These are phyloP conservation scores for Glutinoglossum americanum DNA, from an alignment of 495 filamentous ascomycete species.

Conservation along the genomic window DNA sequence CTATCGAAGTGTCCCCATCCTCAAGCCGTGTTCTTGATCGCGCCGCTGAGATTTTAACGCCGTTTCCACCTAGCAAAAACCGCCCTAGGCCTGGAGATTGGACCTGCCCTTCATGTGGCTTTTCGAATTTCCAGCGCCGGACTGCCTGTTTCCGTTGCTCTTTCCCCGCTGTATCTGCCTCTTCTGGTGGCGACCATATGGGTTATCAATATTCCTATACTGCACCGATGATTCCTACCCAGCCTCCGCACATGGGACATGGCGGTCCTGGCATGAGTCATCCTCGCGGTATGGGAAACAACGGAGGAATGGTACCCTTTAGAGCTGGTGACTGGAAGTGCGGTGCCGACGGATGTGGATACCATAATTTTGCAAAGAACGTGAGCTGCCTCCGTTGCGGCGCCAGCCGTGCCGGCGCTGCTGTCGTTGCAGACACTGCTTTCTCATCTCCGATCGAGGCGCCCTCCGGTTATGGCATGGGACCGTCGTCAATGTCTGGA, in stretches of 20 bases:
- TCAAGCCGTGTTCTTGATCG: slow-evolving; percentile 90
- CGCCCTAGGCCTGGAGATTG: slow-evolving; percentile 91
- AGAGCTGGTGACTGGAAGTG: slow-evolving; percentile 98
- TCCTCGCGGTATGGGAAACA: slow-evolving; percentile 48
- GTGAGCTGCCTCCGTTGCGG: slow-evolving; percentile 92
- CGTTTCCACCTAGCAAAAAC: slow-evolving; percentile 97
- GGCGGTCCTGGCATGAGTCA: slow-evolving; percentile 54
- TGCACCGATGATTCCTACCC: slow-evolving; percentile 57
- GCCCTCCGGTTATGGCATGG: slow-evolving; percentile 55
- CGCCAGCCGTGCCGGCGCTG: slow-evolving; percentile 78
- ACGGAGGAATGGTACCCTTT: slow-evolving; percentile 79
- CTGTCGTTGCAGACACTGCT: slow-evolving; percentile 80
- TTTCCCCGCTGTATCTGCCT: slow-evolving; percentile 73
- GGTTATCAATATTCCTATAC: slow-evolving; percentile 58
- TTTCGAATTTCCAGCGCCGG: slow-evolving; percentile 89
- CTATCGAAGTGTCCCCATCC: slow-evolving; percentile 91
- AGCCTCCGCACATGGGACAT: slow-evolving; percentile 42
- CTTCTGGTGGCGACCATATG: slow-evolving; percentile 47
- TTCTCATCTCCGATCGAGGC: slow-evolving; percentile 83
- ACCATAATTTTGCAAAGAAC: slow-evolving; percentile 99
- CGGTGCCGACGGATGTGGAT: slow-evolving; percentile 90
- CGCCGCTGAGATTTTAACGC: slow-evolving; percentile 81
- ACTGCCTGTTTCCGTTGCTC: slow-evolving; percentile 98
- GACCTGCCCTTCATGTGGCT: slow-evolving; percentile 90
- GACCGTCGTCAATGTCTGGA: slow-evolving; percentile 33